phyloP scores from a whole-genome alignment of 495 filamentous ascomycete genomes.

The Aspergillus diversus region DNA sequence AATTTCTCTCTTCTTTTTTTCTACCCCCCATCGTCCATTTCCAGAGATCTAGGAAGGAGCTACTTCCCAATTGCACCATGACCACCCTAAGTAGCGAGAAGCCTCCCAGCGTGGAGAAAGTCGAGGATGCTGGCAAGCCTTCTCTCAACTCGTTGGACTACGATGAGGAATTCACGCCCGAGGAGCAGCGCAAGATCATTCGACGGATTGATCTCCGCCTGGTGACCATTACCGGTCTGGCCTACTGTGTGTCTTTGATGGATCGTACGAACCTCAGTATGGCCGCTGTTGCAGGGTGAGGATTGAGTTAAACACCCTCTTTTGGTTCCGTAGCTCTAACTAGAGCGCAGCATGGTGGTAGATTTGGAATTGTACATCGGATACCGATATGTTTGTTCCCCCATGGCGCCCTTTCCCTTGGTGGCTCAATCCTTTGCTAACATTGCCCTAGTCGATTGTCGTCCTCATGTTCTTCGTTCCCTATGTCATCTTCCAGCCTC shows the following conservation, averaged over 20 bases:
- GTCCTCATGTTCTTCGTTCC: constrained; percentile 69
- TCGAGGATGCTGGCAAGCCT: constrained; percentile 34
- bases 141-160: constrained; percentile 25
- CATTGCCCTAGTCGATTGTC: constrained; percentile 50
- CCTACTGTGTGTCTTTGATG: constrained; percentile 70
- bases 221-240: constrained; percentile 63
- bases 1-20: background rate
- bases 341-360: constrained; percentile 44
- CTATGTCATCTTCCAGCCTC: constrained; percentile 67
- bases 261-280: constrained; percentile 69
- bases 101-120: constrained; percentile 27
- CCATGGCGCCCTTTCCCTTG: background rate
- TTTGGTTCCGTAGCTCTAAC: constrained; percentile 2
- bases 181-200: constrained; percentile 54
- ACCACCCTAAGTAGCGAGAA: constrained; percentile 30
- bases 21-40: background rate
- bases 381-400: constrained; percentile 39
- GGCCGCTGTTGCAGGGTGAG: constrained; percentile 63
- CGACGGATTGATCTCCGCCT: constrained; percentile 64
- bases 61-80: constrained; percentile 6
- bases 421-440: background rate
- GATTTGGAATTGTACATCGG: constrained; percentile 53
- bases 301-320: background rate
- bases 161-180: constrained; percentile 41
- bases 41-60: background rate